Percentiles rank a stretch among this genome's conserved stretches.
Evolutionary conservation across 129 eudicot genomes (phyloP).

Genomic region (Cynara cardunculus): DNA sequence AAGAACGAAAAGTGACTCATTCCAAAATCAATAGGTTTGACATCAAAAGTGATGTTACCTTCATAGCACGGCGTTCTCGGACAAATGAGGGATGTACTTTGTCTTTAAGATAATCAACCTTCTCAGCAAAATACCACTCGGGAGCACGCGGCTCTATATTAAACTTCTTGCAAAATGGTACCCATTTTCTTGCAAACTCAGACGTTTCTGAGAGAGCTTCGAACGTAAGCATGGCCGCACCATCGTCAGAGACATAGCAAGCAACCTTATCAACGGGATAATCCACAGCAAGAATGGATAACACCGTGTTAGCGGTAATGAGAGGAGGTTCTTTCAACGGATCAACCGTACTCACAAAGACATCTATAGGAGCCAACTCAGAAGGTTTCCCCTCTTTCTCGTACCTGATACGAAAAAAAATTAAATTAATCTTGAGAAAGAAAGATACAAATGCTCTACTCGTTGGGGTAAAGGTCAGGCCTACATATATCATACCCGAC

Average conservation of each 20-base stretch:
- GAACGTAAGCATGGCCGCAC: conserved; percentile 99
- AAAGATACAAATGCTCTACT: not conserved
- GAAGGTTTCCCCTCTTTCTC: conserved; percentile 97
- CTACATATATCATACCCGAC: no score
- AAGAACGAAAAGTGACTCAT: not conserved
- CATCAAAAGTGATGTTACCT: conserved; percentile 41
- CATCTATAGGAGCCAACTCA: conserved; percentile 72
- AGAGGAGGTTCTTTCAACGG: conserved; percentile 92
- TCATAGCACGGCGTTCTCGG: conserved; percentile 94
- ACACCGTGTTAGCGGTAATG: conserved; percentile 90
- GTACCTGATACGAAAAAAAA: conserved; percentile 66
- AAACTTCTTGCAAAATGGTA: conserved; percentile 88
- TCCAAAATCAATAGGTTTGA: not conserved
- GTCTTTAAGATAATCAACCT: conserved; percentile 83
- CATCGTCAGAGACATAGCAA: conserved; percentile 95
- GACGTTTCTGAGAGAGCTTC: conserved; percentile 94
- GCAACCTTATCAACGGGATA: conserved; percentile 95
- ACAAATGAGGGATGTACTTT: conserved; percentile 91
- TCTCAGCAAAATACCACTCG: conserved; percentile 87
- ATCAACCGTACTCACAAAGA: conserved; percentile 89
- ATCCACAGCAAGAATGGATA: conserved; percentile 95
- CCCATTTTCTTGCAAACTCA: conserved; percentile 93
- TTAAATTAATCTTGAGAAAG: not conserved
- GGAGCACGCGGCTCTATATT: conserved; percentile 95
- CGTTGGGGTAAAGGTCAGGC: no score